phyloP scores from a whole-genome alignment of 495 filamentous ascomycete species.

The Neurospora sp. region DNA sequence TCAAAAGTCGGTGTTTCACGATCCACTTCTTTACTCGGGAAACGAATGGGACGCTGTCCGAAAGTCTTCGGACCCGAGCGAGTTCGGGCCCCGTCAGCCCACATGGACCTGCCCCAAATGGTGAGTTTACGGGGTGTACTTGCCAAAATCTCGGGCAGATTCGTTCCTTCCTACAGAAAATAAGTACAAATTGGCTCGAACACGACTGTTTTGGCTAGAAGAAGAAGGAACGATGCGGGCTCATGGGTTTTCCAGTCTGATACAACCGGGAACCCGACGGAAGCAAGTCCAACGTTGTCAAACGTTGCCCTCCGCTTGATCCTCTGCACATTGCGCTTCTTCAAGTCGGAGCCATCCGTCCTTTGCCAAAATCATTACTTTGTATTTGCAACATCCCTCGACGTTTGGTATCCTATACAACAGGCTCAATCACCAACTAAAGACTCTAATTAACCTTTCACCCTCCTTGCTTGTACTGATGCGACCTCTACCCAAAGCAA shows the following conservation, averaged over 20 bases:
- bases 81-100: background rate
- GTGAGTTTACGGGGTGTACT: background rate
- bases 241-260: background rate
- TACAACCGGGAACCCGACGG: background rate
- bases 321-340: background rate
- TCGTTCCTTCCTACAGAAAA: background rate
- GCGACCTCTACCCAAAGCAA: background rate
- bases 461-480: background rate
- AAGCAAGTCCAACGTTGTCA: background rate
- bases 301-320: background rate
- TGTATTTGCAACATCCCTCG: background rate
- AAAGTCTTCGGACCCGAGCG: background rate
- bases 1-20: background rate
- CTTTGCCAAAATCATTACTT: background rate
- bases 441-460: background rate
- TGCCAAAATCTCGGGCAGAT: background rate
- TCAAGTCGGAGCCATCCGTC: background rate
- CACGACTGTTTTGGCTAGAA: too few relatives aligned
- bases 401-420: background rate
- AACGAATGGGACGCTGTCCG: background rate
- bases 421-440: background rate
- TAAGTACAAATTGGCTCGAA: background rate
- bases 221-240: background rate
- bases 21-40: background rate
- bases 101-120: background rate